Evolutionary conservation across 352 stramenopile species (phyloP).

Genomic region (Phytophthora cajani): DNA sequence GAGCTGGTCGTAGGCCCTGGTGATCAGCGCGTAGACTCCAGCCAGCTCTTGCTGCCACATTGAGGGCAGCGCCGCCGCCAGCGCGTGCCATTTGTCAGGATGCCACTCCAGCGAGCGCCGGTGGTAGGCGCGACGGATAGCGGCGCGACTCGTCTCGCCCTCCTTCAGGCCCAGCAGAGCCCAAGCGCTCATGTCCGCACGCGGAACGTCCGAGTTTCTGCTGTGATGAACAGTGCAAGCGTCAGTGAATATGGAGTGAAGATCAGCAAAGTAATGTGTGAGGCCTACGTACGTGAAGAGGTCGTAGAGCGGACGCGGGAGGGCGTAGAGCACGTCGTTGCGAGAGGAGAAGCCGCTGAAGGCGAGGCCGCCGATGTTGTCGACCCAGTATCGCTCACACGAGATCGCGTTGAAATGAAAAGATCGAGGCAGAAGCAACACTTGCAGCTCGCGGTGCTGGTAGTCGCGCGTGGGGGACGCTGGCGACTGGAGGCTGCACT

Average conservation of each 20-base stretch:
- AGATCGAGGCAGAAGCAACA: constrained; percentile 26
- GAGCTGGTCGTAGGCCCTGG: constrained; percentile 57
- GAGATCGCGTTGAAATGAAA: constrained; percentile 34
- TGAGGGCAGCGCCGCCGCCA: constrained; percentile 22
- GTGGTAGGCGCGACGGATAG: constrained; percentile 68
- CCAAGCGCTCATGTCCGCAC: constrained; percentile 54
- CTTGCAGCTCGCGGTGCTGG: constrained; percentile 22
- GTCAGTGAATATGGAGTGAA: neutral
- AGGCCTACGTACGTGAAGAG: constrained; percentile 62
- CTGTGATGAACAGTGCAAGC: neutral
- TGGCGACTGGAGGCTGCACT: constrained; percentile 21
- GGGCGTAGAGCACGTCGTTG: constrained; percentile 39
- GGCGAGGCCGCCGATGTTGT: constrained; percentile 38
- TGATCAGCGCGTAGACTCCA: constrained; percentile 53
- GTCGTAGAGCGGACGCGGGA: constrained; percentile 51
- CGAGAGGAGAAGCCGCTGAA: constrained; percentile 24
- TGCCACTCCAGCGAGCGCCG: constrained; percentile 72
- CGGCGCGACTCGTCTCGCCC: constrained; percentile 45
- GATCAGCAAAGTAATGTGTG: neutral
- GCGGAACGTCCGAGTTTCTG: constrained; percentile 50
- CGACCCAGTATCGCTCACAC: constrained; percentile 50
- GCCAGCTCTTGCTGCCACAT: constrained; percentile 38
- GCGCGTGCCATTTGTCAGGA: constrained; percentile 67
- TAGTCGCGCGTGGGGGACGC: neutral
- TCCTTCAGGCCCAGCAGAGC: constrained; percentile 50